Base-by-base conservation (phyloP, 2,329 filamentous ascomycete species). In the Colletotrichum graminicola region DNA sequence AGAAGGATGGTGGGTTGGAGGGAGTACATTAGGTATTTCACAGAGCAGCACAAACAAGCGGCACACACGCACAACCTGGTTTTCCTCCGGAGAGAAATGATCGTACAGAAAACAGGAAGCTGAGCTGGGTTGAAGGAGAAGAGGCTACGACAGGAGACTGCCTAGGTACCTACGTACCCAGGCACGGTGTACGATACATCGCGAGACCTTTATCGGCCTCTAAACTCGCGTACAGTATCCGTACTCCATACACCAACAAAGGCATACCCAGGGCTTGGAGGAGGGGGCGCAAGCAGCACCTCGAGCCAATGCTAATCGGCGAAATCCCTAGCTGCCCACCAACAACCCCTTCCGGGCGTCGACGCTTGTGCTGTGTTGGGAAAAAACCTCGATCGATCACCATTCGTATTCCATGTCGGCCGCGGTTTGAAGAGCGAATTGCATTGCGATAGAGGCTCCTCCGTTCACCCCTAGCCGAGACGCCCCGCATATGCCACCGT, bases 311-410 rank as follows among this genome's bases (percentile, higher is more conserved):
- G 45, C 43, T 29, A 43, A 54, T 18, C 23, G 12, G 29, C 29
- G 49, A 49, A 55, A 29, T n/a, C 26, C 16, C 34, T 43, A 51
- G 43, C 36, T 43, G 29, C 23, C 59, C 59, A 51, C 65, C 67
- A 52, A 68, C 45, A 68, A n/a, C 45, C 51, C 59, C 45, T 49
- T 68, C 60, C 57, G 68, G 65, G 59, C 59, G 68, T 71, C 39
- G 51, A 68, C 68, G 68, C 68, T 71, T 68, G 64, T 62, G 59
- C 67, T 68, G 54, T 45, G 68, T 71, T 71, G 36, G 68, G 68
- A 63, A 68, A 68, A n/a, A 71, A 54, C 11, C 47, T 63, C 36
- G 68, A 68, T 57, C 57, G 68, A 71, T 71, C 68, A 68, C 68
- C 68, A 64, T 71, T 71, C 68, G 65, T 71, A 71, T 68, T 64